Evolutionary conservation across 1,284 basidiomycete species (phyloP).

Genomic region (Thelephora terrestris): DNA sequence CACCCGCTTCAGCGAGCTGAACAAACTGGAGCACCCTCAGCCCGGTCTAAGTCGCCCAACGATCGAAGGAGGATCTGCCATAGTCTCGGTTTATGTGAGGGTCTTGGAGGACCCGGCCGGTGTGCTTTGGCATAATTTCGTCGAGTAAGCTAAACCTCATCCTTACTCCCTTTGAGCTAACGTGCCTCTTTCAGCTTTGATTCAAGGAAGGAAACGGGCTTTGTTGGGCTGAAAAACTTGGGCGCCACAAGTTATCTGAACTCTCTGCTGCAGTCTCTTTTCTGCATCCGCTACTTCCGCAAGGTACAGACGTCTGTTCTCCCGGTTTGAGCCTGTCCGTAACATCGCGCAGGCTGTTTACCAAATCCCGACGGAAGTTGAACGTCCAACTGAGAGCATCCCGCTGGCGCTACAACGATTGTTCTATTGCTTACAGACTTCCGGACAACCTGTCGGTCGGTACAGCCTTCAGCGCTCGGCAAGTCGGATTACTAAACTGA

Average conservation of each 20-base stretch:
- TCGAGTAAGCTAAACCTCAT: constrained; percentile 66
- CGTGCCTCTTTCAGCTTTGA: constrained; percentile 68
- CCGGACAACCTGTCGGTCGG: constrained; percentile 93
- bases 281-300: constrained; percentile 93
- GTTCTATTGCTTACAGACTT: constrained; percentile 97
- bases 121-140: constrained; percentile 99
- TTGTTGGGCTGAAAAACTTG: constrained; percentile 97
- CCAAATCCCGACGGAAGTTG: constrained; percentile 98
- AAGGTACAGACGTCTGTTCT: constrained; percentile 43
- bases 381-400: constrained; percentile 88
- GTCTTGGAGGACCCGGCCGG: constrained; percentile 99
- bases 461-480: constrained; percentile 5
- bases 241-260: constrained; percentile 99
- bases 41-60: constrained; percentile 84
- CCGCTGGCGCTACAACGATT: constrained; percentile 93
- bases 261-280: constrained; percentile 94
- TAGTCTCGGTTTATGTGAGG: constrained; percentile 93
- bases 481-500: neutral
- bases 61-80: constrained; percentile 91
- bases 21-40: constrained; percentile 83
- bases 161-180: constrained; percentile 3
- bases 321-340: constrained; percentile 8
- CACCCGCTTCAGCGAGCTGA: constrained; percentile 95
- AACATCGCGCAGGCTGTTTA: constrained; percentile 74
- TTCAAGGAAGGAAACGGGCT: constrained; percentile 99